Base-by-base conservation (phyloP, 148 eudicot genomes). In the Rhododendron henanense region DNA sequence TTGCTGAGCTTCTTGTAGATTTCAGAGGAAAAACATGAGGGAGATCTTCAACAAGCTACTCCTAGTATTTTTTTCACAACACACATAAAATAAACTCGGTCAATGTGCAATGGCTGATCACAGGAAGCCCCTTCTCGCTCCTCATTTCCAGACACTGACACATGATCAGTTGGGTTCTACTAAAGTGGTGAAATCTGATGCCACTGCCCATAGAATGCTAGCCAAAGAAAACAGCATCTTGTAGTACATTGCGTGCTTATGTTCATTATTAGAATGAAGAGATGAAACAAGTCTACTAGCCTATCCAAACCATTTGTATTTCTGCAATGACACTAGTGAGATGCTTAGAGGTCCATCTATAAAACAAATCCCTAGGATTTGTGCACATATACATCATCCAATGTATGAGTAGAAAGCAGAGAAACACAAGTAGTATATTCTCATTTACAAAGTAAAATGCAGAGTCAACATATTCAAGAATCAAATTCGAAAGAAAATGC, bases 401-500 rank as follows among this genome's bases (percentile, higher is more conserved):
- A 74, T 35, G 48, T 18, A 71, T 48, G 79, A 75, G 15, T 25
- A 41, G 33, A 53, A 51, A 86, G 87, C 51, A 53, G 21, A 82
- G 57, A 18, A 76, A 82, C 13, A 31, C 39, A 28, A 23, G 48
- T 47, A 28, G 41, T 11, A 75, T 57, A 61, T 77, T 39, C 48
- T 45, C 63, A 74, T 77, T 75, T 77, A 78, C 69, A 83, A 67
- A 76, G 8, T 19, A 37, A 39, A 19, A 7, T 55, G 75, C 45
- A 82, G 75, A 31, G 3, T 48, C 50, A 44, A 65, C 48, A 44
- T 50, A 77, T 41, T n/a, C 47, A 31, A 4, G 76, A 33, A 53
- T 21, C 39, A 10, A 63, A 47, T 78, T 78, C 13, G 50, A 79
- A 67, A 87, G 83, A 50, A 63, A 23, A 83, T 78, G 35, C 33